These are phyloP conservation scores for Rhodocollybia butyracea DNA, from an alignment of 768 basidiomycete genomes.

Conservation along the genomic window DNA sequence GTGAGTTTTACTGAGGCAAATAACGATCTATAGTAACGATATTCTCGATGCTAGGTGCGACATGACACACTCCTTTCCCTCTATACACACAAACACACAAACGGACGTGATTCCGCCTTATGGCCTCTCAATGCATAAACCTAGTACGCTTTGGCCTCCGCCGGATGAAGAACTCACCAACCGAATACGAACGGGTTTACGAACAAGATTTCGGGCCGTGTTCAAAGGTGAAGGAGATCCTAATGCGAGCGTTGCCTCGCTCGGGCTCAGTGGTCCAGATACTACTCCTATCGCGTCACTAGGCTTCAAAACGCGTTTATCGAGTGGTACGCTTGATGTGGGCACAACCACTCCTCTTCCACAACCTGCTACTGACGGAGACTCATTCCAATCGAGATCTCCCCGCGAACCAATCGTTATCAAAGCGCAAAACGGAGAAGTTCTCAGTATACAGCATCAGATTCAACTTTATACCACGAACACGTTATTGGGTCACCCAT, in stretches of 20 bases:
- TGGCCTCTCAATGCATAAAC: constrained; percentile 76
- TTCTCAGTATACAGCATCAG: constrained; percentile 57
- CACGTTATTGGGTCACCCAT: constrained; percentile 69
- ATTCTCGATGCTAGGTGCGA: too few relatives aligned
- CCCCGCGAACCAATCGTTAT: constrained; percentile 45
- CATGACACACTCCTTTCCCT: constrained; percentile 94
- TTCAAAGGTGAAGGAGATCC: constrained; percentile 26
- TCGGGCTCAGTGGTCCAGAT: neutral
- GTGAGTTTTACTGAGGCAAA: too few relatives aligned
- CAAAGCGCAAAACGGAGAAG: constrained; percentile 46
- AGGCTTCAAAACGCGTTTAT: too few relatives aligned
- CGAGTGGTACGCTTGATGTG: constrained; percentile 34
- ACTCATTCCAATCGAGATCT: constrained; percentile 13
- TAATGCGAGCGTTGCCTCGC: neutral
- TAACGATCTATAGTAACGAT: too few relatives aligned
- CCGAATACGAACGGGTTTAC: constrained; percentile 55
- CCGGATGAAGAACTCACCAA: constrained; percentile 62
- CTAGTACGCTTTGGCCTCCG: constrained; percentile 75
- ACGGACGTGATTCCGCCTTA: constrained; percentile 82
- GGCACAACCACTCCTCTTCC: constrained; percentile 47
- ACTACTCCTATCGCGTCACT: neutral
- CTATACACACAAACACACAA: constrained; percentile 77
- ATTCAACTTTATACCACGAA: constrained; percentile 88
- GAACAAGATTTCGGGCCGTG: constrained; percentile 57
- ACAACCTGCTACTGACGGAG: constrained; percentile 6